phyloP scores from a whole-genome alignment of 2,329 filamentous ascomycete genomes.

The Trichoderma lentiforme region DNA sequence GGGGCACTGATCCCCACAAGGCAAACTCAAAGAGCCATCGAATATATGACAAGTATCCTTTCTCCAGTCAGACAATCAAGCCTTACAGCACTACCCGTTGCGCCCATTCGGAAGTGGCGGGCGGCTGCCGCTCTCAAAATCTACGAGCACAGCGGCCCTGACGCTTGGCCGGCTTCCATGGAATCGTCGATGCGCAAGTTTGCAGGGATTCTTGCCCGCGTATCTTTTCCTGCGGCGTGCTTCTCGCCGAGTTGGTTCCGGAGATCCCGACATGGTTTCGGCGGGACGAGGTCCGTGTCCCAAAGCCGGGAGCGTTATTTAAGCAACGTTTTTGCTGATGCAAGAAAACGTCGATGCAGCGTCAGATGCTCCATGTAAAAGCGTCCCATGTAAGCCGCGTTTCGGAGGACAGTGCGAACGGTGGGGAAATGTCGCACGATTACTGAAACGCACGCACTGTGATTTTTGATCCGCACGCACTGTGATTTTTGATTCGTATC shows the following conservation, averaged over 20 bases:
- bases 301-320: background rate
- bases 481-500: background rate
- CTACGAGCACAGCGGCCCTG: background rate
- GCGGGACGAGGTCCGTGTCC: background rate
- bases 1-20: background rate
- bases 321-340: background rate
- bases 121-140: background rate
- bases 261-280: background rate
- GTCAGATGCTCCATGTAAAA: constrained; percentile 1
- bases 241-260: background rate
- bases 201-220: background rate
- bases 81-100: background rate
- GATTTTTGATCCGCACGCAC: background rate
- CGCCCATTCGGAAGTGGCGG: constrained; percentile 11
- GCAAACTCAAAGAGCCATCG: background rate
- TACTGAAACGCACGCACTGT: background rate
- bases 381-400: background rate
- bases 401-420: background rate
- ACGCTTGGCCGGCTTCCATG: constrained; percentile 5
- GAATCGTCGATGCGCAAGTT: background rate
- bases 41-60: background rate
- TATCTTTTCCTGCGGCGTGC: background rate
- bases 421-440: background rate
- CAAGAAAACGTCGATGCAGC: background rate
- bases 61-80: background rate